A percentile compares a stretch with the other conserved stretches of the same genome.
Conservation (phyloP, 2,329 filamentous ascomycete species). For the Aspergillus fumigatiaffinis region DNA sequence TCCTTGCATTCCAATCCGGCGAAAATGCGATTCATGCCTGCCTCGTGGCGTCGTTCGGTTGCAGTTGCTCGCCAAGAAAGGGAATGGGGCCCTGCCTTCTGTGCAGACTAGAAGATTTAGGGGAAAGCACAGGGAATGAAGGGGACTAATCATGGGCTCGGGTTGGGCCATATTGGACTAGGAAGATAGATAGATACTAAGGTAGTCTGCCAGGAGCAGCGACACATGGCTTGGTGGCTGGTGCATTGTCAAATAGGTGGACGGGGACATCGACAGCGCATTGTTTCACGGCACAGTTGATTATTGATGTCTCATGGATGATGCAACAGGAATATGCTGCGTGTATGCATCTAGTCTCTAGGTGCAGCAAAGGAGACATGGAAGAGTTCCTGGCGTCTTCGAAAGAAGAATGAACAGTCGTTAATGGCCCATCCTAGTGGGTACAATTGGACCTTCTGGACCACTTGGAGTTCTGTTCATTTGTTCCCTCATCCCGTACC, state of each 20-base stretch:
- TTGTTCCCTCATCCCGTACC: not conserved
- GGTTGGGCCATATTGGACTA: not conserved
- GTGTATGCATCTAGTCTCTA: not conserved
- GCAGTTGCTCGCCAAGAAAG: constrained; percentile 7
- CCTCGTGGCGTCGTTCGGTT: constrained; percentile 17
- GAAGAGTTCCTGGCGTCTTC: not conserved
- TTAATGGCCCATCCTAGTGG: not conserved
- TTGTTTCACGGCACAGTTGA: not conserved
- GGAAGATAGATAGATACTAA: not conserved
- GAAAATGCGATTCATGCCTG: constrained; percentile 8
- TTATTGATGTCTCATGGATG: not conserved
- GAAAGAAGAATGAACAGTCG: not conserved
- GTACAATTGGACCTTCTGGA: not conserved
- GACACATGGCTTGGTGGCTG: not conserved
- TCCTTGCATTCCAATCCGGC: constrained; percentile 15
- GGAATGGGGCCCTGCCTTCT: not conserved
- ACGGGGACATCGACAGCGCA: not conserved
- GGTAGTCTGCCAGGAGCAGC: not conserved
- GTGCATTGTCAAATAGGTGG: not conserved
- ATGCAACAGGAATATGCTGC: not conserved
- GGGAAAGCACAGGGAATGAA: not conserved
- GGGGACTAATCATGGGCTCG: not conserved
- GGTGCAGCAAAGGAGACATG: not conserved
- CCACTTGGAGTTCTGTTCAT: not conserved
- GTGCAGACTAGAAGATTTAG: constrained; percentile 7